phyloP scores from a whole-genome alignment of 2,329 filamentous ascomycete genomes.

The Pseudopithomyces maydicus region DNA sequence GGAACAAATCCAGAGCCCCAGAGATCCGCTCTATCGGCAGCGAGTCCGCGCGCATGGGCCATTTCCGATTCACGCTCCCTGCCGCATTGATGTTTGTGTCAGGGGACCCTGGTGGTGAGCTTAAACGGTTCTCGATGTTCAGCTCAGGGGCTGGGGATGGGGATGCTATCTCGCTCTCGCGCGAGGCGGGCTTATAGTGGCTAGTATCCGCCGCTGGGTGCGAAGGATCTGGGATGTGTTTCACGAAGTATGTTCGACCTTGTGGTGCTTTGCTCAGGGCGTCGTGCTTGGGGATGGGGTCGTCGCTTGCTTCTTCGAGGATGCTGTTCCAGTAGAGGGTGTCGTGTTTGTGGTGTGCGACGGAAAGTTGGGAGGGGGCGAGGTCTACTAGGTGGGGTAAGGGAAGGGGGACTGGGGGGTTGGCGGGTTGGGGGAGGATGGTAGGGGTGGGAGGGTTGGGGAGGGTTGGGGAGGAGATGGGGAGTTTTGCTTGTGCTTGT shows the following conservation, averaged over 20 bases:
- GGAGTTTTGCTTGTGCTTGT: background rate
- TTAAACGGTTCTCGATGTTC: background rate
- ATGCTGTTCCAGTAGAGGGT: constrained; percentile 7
- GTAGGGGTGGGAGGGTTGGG: background rate
- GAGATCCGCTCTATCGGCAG: background rate
- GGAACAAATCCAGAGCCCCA: background rate
- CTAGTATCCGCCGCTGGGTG: no score
- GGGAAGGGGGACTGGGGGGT: background rate
- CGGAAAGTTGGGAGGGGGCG: background rate
- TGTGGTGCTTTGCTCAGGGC: background rate
- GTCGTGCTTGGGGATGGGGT: background rate
- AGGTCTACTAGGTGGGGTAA: constrained; percentile 2
- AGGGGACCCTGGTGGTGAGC: background rate
- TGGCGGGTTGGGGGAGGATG: background rate
- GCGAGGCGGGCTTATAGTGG: no score
- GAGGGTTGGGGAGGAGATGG: background rate
- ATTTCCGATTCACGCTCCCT: background rate
- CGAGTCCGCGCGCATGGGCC: background rate
- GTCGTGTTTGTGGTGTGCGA: background rate
- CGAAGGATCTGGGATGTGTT: no score
- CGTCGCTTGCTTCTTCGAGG: background rate
- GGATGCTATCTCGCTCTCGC: no score
- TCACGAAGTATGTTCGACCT: background rate
- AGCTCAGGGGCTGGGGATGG: background rate
- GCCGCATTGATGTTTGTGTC: background rate